These are phyloP conservation scores for Globisporangium viniferum DNA, from an alignment of 352 stramenopile species.

Conservation along the genomic window DNA sequence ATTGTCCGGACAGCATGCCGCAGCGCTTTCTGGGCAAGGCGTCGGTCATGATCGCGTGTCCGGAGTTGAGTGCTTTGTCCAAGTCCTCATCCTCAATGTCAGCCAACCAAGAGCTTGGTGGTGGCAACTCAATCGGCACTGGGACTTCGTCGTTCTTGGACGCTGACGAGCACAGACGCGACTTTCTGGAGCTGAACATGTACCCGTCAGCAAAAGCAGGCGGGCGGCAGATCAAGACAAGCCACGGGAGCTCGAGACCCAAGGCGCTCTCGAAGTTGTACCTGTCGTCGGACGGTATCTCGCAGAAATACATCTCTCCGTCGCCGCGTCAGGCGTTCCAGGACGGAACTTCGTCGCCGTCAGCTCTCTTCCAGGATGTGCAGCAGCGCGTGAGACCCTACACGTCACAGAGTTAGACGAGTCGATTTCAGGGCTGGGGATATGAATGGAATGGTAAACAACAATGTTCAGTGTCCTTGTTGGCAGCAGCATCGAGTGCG, in stretches of 20 bases:
- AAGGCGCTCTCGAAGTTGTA: slow-evolving; percentile 61
- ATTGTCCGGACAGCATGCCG: slow-evolving; percentile 60
- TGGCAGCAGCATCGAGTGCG: not conserved
- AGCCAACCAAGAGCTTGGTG: slow-evolving; percentile 24
- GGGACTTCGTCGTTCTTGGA: slow-evolving; percentile 16
- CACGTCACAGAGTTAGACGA: slow-evolving; percentile 15
- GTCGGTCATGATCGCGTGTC: slow-evolving; percentile 67
- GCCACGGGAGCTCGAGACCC: slow-evolving; percentile 39
- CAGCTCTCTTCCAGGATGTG: slow-evolving; percentile 14
- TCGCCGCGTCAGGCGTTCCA: slow-evolving; percentile 23
- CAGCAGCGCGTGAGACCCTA: slow-evolving; percentile 13
- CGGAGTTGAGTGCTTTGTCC: slow-evolving; percentile 33
- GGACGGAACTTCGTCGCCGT: slow-evolving; percentile 6
- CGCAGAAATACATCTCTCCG: slow-evolving; percentile 63
- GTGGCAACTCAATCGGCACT: not conserved
- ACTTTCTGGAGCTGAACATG: slow-evolving; percentile 55
- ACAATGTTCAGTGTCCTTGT: not conserved
- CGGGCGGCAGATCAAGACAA: slow-evolving; percentile 64
- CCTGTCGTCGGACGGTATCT: slow-evolving; percentile 71
- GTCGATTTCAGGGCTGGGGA: not conserved
- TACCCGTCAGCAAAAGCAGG: slow-evolving; percentile 47
- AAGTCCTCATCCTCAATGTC: slow-evolving; percentile 11
- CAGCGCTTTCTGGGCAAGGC: slow-evolving; percentile 69
- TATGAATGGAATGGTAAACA: slow-evolving; percentile 2
- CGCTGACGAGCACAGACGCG: slow-evolving; percentile 35